Percentiles rank a stretch among this genome's conserved stretches.
These are phyloP conservation scores for Chrysosporium keratinophilum DNA, from an alignment of 2,329 filamentous ascomycete genomes.

Conservation along the genomic window DNA sequence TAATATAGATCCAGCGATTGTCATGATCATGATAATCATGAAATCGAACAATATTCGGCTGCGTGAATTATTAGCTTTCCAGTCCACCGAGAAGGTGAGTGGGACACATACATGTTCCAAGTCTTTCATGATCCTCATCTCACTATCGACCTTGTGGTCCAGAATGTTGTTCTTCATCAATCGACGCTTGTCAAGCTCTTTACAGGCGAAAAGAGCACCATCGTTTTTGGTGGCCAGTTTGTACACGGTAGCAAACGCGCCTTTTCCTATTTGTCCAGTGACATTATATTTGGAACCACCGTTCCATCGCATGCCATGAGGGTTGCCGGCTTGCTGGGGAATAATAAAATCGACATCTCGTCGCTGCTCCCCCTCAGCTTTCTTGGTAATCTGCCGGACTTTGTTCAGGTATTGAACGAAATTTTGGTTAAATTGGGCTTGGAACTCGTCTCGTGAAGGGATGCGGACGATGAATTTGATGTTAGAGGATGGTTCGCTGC, in stretches of 20 bases:
- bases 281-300: slow-evolving; percentile 79
- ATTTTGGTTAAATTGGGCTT: slow-evolving; percentile 57
- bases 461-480: slow-evolving; percentile 78
- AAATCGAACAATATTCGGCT: slow-evolving; percentile 85
- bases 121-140: slow-evolving; percentile 89
- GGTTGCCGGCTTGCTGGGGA: slow-evolving; percentile 25
- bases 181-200: slow-evolving; percentile 84
- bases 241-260: slow-evolving; percentile 90
- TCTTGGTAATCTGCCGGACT: slow-evolving; percentile 19
- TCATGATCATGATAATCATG: slow-evolving; percentile 78
- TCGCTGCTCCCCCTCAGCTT: slow-evolving; percentile 8
- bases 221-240: slow-evolving; percentile 77
- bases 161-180: slow-evolving; percentile 88
- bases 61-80: neutral
- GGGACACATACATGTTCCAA: slow-evolving; percentile 61
- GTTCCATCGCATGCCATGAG: slow-evolving; percentile 63
- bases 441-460: slow-evolving; percentile 61
- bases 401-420: slow-evolving; percentile 54
- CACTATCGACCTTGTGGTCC: slow-evolving; percentile 87
- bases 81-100: neutral
- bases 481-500: slow-evolving; percentile 45
- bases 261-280: slow-evolving; percentile 71
- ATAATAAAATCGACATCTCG: slow-evolving; percentile 12
- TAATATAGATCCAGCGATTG: slow-evolving; percentile 73
- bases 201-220: slow-evolving; percentile 76